Base-by-base conservation (phyloP, 2,329 filamentous ascomycete species). In the Botrytis paeoniae region DNA sequence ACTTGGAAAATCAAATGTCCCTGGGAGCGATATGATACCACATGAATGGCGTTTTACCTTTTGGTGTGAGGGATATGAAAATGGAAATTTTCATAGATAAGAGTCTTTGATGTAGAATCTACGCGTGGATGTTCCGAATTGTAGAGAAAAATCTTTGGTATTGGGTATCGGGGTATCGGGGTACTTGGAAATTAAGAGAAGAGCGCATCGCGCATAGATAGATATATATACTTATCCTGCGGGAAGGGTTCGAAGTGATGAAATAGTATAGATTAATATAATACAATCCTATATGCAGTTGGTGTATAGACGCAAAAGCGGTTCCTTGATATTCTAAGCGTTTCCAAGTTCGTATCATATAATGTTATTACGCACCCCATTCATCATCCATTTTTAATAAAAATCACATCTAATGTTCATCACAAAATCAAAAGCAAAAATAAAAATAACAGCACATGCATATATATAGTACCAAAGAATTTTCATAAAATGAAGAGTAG, bases 1-100 rank as follows among this genome's bases (percentile, higher is more conserved):
- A 41, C 35, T 51, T 43, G 57, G 41, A 14, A 29, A 22, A n/a
- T 41, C 29, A n/a, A 32, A 64, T 29, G 16, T 35, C 39, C 35
- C 29, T 68, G 39, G 39, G n/a, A 43, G 48, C 48, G 48, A 68
- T 68, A 68, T 57, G 65, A 68, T 68, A 68, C 65, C 65, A 68
- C 65, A 57, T 16, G 35, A 37, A 68, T 68, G 65, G 65, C 65
- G 65, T 68, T 68, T 32, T 41, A 22, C 20, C n/a, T 57, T 32
- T 68, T 25, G 65, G 48, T 22, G 65, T 41, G 29, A 54, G 29
- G 35, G 35, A 41, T 41, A 25, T 57, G 32, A 57, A 39, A 41
- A 25, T n/a, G 25, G 18, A 57, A 9, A 29, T 6, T 8, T 7
- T 4, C 6, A 16, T 57, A 12, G 48, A 29, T 41, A 10, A 10